Base-by-base conservation (phyloP, 2,329 filamentous ascomycete genomes). In the Fusarium sp. region DNA sequence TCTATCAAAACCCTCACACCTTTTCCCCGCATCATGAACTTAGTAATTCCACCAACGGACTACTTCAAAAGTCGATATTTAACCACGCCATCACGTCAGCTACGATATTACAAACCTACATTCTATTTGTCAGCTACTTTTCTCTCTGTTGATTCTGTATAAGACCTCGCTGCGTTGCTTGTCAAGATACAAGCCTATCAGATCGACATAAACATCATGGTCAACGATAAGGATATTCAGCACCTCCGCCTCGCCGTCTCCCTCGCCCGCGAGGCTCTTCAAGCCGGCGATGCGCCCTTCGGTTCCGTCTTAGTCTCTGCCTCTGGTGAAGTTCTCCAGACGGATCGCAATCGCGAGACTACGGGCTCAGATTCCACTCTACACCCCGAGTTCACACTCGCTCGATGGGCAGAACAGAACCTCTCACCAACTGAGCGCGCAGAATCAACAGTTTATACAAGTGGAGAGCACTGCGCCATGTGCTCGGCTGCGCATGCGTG, bases 391-490 rank as follows among this genome's bases (percentile, higher is more conserved):
- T 80, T 83, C 67, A 81, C 80, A 14, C 76, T 84, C n/a, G 82
- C 81, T 5, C 77, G 66, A 4, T 84, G 82, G 82, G 82, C 82
- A 13, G 76, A 86, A 50, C 79, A 79, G 18, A 73, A 83, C 41
- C 75, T 81, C 6, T 75, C 78, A 6, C 81, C 83, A 9, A 79
- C 78, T 9, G 77, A 86, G 63, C 84, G 87, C 20, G 84, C 87
- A 25, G 67, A 62, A 6, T 75, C 80, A 0, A 81, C 79, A 3
- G 78, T 84, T 3, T 84, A 84, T 61, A 84, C 82, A 5, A 82
- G 82, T 1, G 82, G 82, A 2, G 82, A 84, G 70, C 82, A 83
- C 66, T 84, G 82, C 70, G 70, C 81, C 54, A 84, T 84, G 82
- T 84, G 82, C 48, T 76, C 82, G 5, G 77, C 81, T 2, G 81